Percentiles rank a stretch among this genome's conserved stretches.
phyloP scores from a whole-genome alignment of 2,329 filamentous ascomycete species.

The Monosporascus sp. region DNA sequence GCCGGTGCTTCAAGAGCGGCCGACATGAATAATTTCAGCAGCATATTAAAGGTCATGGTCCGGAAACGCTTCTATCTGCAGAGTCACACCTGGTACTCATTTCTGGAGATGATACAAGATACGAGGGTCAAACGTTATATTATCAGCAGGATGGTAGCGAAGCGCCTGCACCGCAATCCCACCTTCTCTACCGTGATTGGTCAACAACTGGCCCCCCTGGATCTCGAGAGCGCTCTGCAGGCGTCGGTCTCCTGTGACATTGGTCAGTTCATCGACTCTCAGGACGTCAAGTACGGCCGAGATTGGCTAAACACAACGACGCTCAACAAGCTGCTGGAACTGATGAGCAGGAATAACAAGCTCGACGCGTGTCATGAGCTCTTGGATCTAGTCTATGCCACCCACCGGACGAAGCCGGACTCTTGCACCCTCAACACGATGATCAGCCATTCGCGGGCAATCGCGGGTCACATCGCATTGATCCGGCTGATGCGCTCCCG shows the following conservation, averaged over 20 bases:
- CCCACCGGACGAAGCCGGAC: slow-evolving; percentile 7
- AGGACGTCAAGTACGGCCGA: slow-evolving; percentile 16
- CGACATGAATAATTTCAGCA: slow-evolving; percentile 21
- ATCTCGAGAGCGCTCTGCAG: slow-evolving; percentile 13
- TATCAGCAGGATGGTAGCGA: slow-evolving; percentile 29
- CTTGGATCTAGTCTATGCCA: slow-evolving; percentile 8
- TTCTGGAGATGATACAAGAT: slow-evolving; percentile 35
- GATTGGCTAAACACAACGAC: slow-evolving; percentile 22
- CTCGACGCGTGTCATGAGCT: slow-evolving; percentile 15
- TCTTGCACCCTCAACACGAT: slow-evolving; percentile 23
- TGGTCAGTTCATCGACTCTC: slow-evolving; percentile 10
- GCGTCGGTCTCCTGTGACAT: slow-evolving; percentile 4
- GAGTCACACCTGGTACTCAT: slow-evolving; percentile 19
- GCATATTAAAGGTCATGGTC: slow-evolving; percentile 21
- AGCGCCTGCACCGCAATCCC: slow-evolving; percentile 14
- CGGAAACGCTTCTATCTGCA: slow-evolving; percentile 17
- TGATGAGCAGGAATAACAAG: slow-evolving; percentile 14
- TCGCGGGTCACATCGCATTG: slow-evolving; percentile 7
- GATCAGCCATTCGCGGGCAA: slow-evolving; percentile 16
- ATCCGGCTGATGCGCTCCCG: slow-evolving; percentile 8
- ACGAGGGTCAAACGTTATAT: slow-evolving; percentile 39
- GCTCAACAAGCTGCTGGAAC: slow-evolving; percentile 23
- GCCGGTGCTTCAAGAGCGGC: slow-evolving; percentile 15
- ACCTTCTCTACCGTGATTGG: slow-evolving; percentile 16
- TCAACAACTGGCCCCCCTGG: slow-evolving; percentile 14